Conservation (phyloP, 129 eudicot genomes). For the Tagetes erecta region DNA sequence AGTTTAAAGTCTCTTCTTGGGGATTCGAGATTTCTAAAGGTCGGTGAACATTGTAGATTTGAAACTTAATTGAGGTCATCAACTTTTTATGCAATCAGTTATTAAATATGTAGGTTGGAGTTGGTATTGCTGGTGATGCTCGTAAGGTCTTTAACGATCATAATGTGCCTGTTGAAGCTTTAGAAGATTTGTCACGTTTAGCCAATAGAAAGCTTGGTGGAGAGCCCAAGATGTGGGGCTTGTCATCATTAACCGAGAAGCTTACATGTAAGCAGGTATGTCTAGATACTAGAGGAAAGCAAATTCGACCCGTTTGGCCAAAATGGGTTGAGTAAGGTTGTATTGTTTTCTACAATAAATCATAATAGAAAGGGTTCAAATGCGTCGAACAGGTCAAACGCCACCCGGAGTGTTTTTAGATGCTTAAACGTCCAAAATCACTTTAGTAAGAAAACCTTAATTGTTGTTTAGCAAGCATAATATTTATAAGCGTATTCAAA, state of each 20-base stretch:
- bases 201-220: conserved; percentile 78
- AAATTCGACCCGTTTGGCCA: neutral
- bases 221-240: conserved; percentile 59
- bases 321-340: neutral
- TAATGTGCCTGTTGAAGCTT: conserved; percentile 51
- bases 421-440: neutral
- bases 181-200: conserved; percentile 63
- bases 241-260: conserved; percentile 60
- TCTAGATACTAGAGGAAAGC: neutral
- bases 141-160: conserved; percentile 62
- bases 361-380: neutral
- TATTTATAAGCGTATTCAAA: neutral
- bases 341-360: neutral
- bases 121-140: conserved; percentile 72
- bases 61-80: neutral
- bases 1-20: conserved; percentile 61
- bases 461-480: neutral
- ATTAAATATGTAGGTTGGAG: conserved; percentile 59
- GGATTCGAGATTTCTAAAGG: conserved; percentile 65
- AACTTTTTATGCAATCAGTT: conserved; percentile 1
- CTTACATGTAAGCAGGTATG: conserved; percentile 66
- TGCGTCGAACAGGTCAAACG: neutral
- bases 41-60: conserved; percentile 15
- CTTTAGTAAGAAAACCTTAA: neutral
- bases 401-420: neutral